A percentile compares a stretch with the other conserved stretches of the same genome.
phyloP scores from a whole-genome alignment of 1,284 basidiomycete genomes.

The Fomitiporia mediterranea region DNA sequence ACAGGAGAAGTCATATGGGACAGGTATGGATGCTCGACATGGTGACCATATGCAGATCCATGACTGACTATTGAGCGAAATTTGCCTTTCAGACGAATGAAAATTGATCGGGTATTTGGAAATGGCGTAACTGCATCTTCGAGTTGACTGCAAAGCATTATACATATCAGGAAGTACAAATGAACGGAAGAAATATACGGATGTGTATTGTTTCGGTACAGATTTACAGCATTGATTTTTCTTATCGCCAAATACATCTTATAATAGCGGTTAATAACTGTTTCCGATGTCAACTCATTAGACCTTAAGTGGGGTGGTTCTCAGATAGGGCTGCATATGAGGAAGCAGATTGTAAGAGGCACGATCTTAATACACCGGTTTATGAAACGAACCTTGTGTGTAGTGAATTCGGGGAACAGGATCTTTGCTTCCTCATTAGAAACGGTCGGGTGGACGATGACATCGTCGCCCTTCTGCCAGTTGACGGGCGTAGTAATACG shows the following conservation, averaged over 20 bases:
- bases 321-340: conserved; percentile 59
- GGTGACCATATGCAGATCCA: not conserved
- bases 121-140: conserved; percentile 3
- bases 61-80: not conserved
- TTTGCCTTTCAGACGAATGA: conserved; percentile 1
- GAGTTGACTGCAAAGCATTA: not conserved
- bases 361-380: not conserved
- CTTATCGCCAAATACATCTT: conserved; percentile 3
- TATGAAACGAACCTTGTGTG: conserved; percentile 54
- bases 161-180: not conserved
- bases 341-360: not conserved
- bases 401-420: conserved; percentile 72
- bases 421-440: conserved; percentile 84
- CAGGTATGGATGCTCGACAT: conserved; percentile 12
- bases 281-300: conserved; percentile 19
- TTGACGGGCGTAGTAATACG: conserved; percentile 84
- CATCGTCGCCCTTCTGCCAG: conserved; percentile 92
- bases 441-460: conserved; percentile 93
- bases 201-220: not conserved
- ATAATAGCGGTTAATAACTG: conserved; percentile 10
- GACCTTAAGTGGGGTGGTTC: conserved; percentile 64
- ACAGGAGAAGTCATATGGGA: conserved; percentile 18
- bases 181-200: not conserved
- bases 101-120: conserved; percentile 12
- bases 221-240: conserved; percentile 11